Evolutionary conservation across 768 basidiomycete species (phyloP), one percentile per base, ranked within the genome.

Genomic region (Boletus bicolor): DNA sequence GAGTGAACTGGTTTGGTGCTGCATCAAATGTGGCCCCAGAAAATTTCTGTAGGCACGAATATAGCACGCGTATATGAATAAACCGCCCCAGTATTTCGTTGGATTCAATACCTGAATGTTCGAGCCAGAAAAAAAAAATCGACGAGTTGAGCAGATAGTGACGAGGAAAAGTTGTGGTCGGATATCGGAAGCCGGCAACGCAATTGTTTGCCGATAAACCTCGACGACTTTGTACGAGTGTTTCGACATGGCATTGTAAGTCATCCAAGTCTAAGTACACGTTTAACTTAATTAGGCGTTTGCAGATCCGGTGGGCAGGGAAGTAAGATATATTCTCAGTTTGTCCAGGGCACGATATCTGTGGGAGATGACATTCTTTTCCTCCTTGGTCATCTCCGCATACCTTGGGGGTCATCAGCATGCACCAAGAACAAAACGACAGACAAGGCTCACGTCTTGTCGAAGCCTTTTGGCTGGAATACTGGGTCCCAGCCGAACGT

Each of bases 401-500:
- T 86, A 89, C 5, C 83, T 85, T 19, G 12, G 12, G 5, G 35
- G 17, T 9, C 7, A 43, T 57, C 12, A 53, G 43, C 28, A 19
- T 42, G 41, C 9, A n/a, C 37, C 24, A 12, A 12, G 2, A 4
- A 36, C 38, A 34, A 38, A 7, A 7, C 24, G 3, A 7, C 30
- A 24, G 2, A 12, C 39, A 8, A 63, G 73, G 66, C 78, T 55
- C 57, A 95, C 89, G 95, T 98, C 70, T 84, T 77, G 7, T 86
- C 85, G 19, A 80, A 85, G 10, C 82, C 87, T 47, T 82, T 77
- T 0, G 89, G 90, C 67, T 93, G 82, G 66, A 96, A 97, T 9
- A 89, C 73, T 0, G 93, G 78, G 71, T 96, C 93, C 93, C 94
- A 98, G 24, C 96, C 96, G 66, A 98, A 98, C 12, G 80, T 72